Percentiles rank a stretch among this genome's conserved stretches.
phyloP scores from a whole-genome alignment of 2,329 filamentous ascomycete genomes.

The Colletotrichum tropicale region DNA sequence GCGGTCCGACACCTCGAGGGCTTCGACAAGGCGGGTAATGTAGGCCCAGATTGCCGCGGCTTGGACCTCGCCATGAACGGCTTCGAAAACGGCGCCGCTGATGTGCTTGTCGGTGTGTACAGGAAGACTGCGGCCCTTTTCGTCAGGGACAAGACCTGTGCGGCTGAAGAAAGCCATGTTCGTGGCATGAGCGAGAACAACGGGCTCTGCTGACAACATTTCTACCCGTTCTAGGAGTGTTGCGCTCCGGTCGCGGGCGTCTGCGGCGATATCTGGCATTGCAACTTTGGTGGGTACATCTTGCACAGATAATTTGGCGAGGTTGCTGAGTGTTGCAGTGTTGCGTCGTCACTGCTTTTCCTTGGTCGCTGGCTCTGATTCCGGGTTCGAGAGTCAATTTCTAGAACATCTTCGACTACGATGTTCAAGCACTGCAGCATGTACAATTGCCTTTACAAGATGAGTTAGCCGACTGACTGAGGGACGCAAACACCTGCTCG shows the following conservation, averaged over 20 bases:
- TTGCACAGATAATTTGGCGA: not conserved
- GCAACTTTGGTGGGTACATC: not conserved
- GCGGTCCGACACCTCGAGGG: not conserved
- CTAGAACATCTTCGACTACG: not conserved
- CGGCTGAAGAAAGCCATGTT: slow-evolving; percentile 24
- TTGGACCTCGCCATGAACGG: not conserved
- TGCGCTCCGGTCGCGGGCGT: slow-evolving; percentile 2
- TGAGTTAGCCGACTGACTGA: not conserved
- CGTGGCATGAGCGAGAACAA: slow-evolving; percentile 34
- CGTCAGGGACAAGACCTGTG: not conserved
- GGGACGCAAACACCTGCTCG: not conserved
- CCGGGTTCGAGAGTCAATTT: not conserved
- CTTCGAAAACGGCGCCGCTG: not conserved
- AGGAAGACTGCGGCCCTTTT: not conserved
- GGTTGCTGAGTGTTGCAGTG: not conserved
- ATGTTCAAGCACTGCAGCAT: not conserved
- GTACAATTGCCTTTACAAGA: not conserved
- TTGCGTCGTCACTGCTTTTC: not conserved
- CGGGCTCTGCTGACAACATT: slow-evolving; percentile 36
- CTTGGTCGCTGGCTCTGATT: not conserved
- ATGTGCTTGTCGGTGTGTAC: not conserved
- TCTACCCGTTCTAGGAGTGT: slow-evolving; percentile 24
- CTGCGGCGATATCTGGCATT: not conserved
- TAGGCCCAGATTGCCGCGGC: not conserved
- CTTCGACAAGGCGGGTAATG: not conserved